Evolutionary conservation across 2,329 filamentous ascomycete species (phyloP).

Genomic region (Phialophora expanda): DNA sequence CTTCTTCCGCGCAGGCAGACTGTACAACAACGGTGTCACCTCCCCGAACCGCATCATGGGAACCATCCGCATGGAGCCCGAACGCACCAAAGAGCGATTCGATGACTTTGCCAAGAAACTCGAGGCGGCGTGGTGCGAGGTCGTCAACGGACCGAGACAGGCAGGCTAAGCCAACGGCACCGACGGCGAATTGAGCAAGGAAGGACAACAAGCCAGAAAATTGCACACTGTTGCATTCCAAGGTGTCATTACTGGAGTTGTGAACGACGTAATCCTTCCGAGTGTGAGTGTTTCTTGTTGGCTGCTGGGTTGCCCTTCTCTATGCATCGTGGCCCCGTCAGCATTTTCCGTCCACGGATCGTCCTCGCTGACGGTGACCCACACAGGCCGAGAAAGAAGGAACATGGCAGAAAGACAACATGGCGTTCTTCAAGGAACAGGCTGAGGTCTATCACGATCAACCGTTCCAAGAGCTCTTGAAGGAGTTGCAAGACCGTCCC

Average conservation of each 20-base stretch:
- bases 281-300: constrained; percentile 30
- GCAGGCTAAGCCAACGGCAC: neutral
- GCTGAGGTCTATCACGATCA: constrained; percentile 30
- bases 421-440: constrained; percentile 35
- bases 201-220: constrained; percentile 29
- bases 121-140: constrained; percentile 35
- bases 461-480: constrained; percentile 28
- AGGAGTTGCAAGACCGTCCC: constrained; percentile 28
- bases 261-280: constrained; percentile 35
- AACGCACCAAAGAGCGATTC: constrained; percentile 34
- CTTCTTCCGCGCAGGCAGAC: constrained; percentile 33
- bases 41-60: constrained; percentile 28
- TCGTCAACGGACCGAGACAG: constrained; percentile 25
- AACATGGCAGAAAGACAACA: constrained; percentile 36
- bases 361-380: neutral
- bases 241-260: constrained; percentile 32
- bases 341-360: neutral
- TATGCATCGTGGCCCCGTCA: neutral
- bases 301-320: neutral
- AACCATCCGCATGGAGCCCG: constrained; percentile 22
- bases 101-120: constrained; percentile 36
- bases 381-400: constrained; percentile 35
- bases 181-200: constrained; percentile 13
- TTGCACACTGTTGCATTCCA: constrained; percentile 32
- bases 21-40: constrained; percentile 18